Percentiles rank a stretch among this genome's conserved stretches.
These are phyloP conservation scores for Malassezia caprae DNA, from an alignment of 1,284 basidiomycete genomes.

Conservation along the genomic window DNA sequence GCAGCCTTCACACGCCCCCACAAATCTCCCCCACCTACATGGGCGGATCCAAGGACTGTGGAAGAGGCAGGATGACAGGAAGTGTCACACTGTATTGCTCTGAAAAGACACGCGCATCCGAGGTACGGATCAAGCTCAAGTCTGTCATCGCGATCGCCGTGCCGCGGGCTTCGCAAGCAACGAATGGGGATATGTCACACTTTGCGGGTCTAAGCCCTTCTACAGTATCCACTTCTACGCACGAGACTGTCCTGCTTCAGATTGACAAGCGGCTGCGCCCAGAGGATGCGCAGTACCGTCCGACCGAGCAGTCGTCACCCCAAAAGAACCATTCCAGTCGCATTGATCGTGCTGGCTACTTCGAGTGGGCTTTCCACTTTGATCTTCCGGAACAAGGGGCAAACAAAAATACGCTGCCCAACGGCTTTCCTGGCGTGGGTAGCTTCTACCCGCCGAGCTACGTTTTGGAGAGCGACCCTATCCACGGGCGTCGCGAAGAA, in stretches of 20 bases:
- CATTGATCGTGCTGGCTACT: constrained; percentile 14
- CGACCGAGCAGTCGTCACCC: constrained; percentile 2
- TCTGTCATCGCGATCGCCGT: constrained; percentile 18
- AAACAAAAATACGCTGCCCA: constrained; percentile 2
- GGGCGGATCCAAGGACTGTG: constrained; percentile 31
- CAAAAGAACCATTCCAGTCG: neutral
- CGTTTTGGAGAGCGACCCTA: constrained; percentile 17
- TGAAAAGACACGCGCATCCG: constrained; percentile 20
- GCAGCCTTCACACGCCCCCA: constrained; percentile 16
- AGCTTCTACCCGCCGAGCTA: constrained; percentile 17
- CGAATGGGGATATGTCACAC: constrained; percentile 20
- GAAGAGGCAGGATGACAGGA: constrained; percentile 29
- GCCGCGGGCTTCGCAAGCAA: constrained; percentile 21
- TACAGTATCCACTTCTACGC: constrained; percentile 2
- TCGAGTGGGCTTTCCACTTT: constrained; percentile 26
- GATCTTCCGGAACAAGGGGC: constrained; percentile 19
- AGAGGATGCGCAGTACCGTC: constrained; percentile 8
- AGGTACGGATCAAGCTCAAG: constrained; percentile 28
- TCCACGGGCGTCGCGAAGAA: constrained; percentile 11
- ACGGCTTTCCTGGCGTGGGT: constrained; percentile 17
- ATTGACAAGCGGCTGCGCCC: constrained; percentile 25
- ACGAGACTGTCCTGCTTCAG: constrained; percentile 24
- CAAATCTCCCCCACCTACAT: constrained; percentile 36
- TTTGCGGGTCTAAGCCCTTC: constrained; percentile 10
- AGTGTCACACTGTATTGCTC: constrained; percentile 19